Percentiles rank a stretch among this genome's conserved stretches.
These are phyloP conservation scores for Leonotis leonurus DNA, from an alignment of 257 asterid species.

Conservation along the genomic window DNA sequence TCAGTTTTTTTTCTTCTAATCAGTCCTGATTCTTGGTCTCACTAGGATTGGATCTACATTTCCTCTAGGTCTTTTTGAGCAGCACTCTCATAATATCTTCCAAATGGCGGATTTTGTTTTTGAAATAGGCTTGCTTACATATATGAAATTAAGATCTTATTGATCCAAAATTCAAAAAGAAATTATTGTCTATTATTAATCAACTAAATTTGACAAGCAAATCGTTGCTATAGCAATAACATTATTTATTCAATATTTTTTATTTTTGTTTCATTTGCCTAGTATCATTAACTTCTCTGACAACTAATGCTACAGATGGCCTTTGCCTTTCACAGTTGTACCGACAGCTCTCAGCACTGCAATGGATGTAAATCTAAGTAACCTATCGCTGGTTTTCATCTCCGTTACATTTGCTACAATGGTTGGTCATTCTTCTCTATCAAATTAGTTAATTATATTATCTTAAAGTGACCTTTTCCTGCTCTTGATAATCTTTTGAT, in stretches of 20 bases:
- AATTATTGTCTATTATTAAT: constrained; percentile 3
- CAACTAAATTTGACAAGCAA: not conserved
- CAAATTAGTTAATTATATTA: not conserved
- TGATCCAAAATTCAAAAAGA: not conserved
- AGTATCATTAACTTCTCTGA: constrained; percentile 58
- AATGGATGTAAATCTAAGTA: constrained; percentile 95
- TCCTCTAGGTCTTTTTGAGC: too few species aligned
- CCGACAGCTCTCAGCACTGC: constrained; percentile 98
- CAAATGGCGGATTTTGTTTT: not conserved
- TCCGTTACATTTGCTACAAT: constrained; percentile 98
- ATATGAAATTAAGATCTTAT: not conserved
- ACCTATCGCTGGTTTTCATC: constrained; percentile 93
- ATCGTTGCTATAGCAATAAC: not conserved
- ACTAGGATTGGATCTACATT: too few species aligned
- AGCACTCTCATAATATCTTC: not conserved
- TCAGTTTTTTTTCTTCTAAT: too few species aligned
- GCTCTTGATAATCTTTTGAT: not conserved
- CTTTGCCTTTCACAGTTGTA: constrained; percentile 98
- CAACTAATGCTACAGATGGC: constrained; percentile 93
- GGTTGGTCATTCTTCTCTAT: constrained; percentile 53
- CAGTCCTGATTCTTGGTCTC: too few species aligned
- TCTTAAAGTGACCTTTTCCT: constrained; percentile 1
- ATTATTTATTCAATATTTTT: not conserved
- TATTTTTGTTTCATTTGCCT: constrained; percentile 14
- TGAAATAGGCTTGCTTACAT: not conserved